These are phyloP conservation scores for Diddensiella transvaalensis DNA, from an alignment of 805 yeast genomes.

Conservation along the genomic window DNA sequence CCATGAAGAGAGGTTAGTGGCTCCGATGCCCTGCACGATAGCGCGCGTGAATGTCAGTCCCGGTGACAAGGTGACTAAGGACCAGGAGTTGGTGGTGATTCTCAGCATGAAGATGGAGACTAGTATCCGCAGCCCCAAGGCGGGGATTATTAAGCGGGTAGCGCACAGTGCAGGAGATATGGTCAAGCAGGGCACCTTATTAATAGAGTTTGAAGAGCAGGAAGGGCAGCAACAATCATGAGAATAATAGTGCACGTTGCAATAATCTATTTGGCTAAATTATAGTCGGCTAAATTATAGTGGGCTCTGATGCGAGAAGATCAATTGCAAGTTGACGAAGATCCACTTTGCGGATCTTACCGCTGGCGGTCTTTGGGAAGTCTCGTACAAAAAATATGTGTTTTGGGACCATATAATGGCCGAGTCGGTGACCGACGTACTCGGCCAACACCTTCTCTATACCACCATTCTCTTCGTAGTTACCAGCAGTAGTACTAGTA, in stretches of 20 bases:
- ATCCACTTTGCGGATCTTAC: conserved; percentile 33
- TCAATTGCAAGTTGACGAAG: conserved; percentile 11
- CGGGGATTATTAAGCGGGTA: conserved; percentile 28
- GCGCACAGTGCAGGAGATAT: conserved; percentile 30
- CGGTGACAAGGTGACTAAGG: conserved; percentile 29
- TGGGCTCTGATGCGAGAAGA: no score
- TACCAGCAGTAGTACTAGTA: conserved; percentile 11
- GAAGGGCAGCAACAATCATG: conserved; percentile 4
- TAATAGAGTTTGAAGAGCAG: conserved; percentile 30
- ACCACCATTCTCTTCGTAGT: conserved; percentile 12
- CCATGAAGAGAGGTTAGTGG: conserved; percentile 25
- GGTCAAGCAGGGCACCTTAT: conserved; percentile 31
- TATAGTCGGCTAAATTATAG: no score
- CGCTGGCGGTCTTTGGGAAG: conserved; percentile 32
- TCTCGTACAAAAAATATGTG: conserved; percentile 25
- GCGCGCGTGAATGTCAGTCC: conserved; percentile 25
- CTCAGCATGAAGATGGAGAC: conserved; percentile 36
- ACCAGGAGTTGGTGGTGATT: conserved; percentile 29
- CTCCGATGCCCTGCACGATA: conserved; percentile 34
- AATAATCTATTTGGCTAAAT: no score
- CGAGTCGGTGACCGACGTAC: conserved; percentile 24
- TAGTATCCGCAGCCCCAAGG: conserved; percentile 30
- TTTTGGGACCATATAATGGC: conserved; percentile 32
- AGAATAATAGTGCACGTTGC: background rate
- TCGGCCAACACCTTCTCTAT: conserved; percentile 10